Base-by-base conservation (phyloP, 352 stramenopile genomes). In the Elongisporangium senticosum region DNA sequence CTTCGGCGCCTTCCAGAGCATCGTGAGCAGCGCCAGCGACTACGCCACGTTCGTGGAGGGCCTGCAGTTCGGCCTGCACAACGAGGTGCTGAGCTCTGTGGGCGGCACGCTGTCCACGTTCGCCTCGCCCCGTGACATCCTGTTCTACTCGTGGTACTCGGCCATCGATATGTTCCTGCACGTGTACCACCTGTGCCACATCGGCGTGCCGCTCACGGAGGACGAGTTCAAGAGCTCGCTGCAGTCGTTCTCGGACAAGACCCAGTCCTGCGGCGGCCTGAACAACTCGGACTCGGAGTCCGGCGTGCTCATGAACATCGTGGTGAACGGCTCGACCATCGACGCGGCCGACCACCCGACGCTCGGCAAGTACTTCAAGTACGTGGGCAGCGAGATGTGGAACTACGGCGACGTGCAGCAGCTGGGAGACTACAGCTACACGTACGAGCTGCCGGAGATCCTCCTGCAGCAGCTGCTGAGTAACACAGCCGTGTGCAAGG, bases 81-180 rank as follows among this genome's bases (percentile, higher is more conserved):
- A 82, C 54, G 81, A 90, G 39, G 64, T 92, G 53, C 65, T 86
- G 21, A 69, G 84, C 33, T 68, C 72, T 1, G 53, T 92, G 7
- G 78, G 79, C 22, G 80, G 79, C 10, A 61, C 61, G n/a, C 71
- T 92, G 55, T 53, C 68, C 40, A 87, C 83, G 6, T 66, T 76
- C 3, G 70, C 72, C 0, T 77, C 79, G 17, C 76, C 83, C 0
- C 51, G 61, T 7, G 83, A 92, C 51, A 62, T 75, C 17, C 63
- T 90, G 21, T 92, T 85, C 67, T 92, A 83, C 63, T 88, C 79
- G 63, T 87, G 75, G 79, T 77, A 87, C 58, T 39, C 71, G 24
- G 61, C 78, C 2, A 61, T 92, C 26, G 82, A 92, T 63, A 88
- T 90, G 75, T 82, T 83, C 61, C 55, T 83, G 43, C 65, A 82